These are phyloP conservation scores for Rhodomyrtus psidioides DNA, from an alignment of 441 rosid genomes.

Conservation along the genomic window DNA sequence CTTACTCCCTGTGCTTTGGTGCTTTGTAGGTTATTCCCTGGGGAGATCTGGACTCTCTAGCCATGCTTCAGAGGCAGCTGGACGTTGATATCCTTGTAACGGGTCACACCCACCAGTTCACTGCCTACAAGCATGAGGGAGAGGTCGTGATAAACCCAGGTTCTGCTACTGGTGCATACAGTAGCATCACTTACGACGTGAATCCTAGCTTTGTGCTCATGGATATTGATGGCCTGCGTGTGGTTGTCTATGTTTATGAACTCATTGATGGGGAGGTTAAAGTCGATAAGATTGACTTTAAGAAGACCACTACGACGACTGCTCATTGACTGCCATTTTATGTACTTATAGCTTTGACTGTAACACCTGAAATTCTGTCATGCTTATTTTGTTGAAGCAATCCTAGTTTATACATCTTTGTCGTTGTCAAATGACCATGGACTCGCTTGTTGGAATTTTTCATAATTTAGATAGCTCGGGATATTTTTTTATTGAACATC, in stretches of 20 bases:
- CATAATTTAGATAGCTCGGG: background rate
- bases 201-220: slow-evolving; percentile 93
- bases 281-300: slow-evolving; percentile 94
- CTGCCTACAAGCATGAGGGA: slow-evolving; percentile 92
- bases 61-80: slow-evolving; percentile 95
- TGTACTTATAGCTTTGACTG: background rate
- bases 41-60: slow-evolving; percentile 92
- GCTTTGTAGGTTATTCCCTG: slow-evolving; percentile 73
- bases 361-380: background rate
- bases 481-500: background rate
- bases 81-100: slow-evolving; percentile 92
- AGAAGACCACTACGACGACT: slow-evolving; percentile 50
- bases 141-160: slow-evolving; percentile 96
- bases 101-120: slow-evolving; percentile 94
- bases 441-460: background rate
- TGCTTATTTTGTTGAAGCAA: background rate
- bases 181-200: slow-evolving; percentile 79
- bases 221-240: slow-evolving; percentile 91
- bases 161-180: slow-evolving; percentile 91
- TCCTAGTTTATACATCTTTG: background rate
- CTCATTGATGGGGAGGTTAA: slow-evolving; percentile 95
- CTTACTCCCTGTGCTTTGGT: background rate
- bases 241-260: slow-evolving; percentile 89
- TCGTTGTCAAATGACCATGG: background rate
- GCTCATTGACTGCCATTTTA: background rate